A percentile compares a stretch with the other conserved stretches of the same genome.
phyloP scores from a whole-genome alignment of 176 grass and related monocot genomes.

The Oryza glumipatula region DNA sequence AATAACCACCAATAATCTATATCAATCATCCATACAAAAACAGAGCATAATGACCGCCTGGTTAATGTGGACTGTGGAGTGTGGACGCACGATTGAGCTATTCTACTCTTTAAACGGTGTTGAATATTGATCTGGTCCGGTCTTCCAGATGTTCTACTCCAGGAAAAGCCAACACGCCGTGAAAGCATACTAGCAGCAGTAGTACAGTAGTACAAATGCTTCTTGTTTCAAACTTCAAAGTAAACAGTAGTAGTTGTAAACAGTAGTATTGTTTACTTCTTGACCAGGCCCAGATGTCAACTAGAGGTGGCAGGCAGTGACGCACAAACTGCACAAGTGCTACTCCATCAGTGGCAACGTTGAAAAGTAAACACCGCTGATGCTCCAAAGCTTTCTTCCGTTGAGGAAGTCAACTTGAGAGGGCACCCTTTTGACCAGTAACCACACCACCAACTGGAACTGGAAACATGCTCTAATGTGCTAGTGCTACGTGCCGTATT shows the following conservation, averaged over 20 bases:
- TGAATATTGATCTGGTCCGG: neutral
- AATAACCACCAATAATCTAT: too few relatives aligned
- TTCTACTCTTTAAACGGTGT: neutral
- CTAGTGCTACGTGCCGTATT: neutral
- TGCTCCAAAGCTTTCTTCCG: too few relatives aligned
- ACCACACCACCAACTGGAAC: neutral
- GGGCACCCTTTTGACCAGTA: neutral
- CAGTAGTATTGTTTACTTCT: neutral
- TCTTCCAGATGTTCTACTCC: neutral
- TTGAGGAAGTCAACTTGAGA: slow-evolving; percentile 15
- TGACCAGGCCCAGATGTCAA: neutral
- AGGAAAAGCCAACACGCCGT: too few relatives aligned
- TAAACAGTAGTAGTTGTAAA: neutral
- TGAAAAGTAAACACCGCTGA: neutral
- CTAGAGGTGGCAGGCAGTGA: neutral
- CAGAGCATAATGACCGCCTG: too few relatives aligned
- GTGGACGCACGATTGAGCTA: neutral
- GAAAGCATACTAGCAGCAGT: neutral
- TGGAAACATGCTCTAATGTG: neutral
- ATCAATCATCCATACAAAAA: too few relatives aligned
- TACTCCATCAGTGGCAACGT: neutral
- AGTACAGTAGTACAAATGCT: too few relatives aligned
- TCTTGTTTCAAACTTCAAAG: neutral
- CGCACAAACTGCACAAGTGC: neutral
- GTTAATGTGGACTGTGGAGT: neutral